Evolutionary conservation across 1,139 yeast genomes (phyloP), one percentile per base, ranked within the genome.

Genomic region (Sugiyamaella paludigena): DNA sequence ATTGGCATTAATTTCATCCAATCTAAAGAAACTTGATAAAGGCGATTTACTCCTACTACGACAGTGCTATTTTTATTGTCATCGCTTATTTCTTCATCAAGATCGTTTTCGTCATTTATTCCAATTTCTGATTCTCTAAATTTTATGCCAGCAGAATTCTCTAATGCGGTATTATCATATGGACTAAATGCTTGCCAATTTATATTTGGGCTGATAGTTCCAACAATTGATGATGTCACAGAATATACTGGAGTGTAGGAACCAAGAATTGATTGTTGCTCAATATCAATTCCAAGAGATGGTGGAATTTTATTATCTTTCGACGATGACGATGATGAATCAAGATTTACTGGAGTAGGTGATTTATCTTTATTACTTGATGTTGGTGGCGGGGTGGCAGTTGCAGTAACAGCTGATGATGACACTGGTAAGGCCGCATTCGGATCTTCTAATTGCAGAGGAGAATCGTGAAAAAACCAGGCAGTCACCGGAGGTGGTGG

Each of bases 171-270:
- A 33, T 35, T 13, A 19, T 71, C 74, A 34, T 60, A 56, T 1
- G 74, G 73, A 19, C 58, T 63, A 58, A 71, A 71, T 2, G 75
- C 71, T 10, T 60, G 57, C 75, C 75, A 71, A 12, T 56, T 53
- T 2, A 59, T 34, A 40, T 52, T 54, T 2, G 71, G 71, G 2
- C 54, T 49, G 1, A 67, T 51, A 2, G 62, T 40, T 7, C 68
- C 67, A 1, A 63, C 57, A 36, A 61, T 59, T 7, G 58, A 48
- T 3, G 56, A 48, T 4, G 53, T 37, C 30, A 48, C 37, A 2
- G 59, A 51, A 45, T 52, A 59, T 36, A 52, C 53, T 3, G 59
- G 58, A 19, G 5, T 19, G 5, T 19, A 19, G 5, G 24, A 19
- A 19, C 24, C 24, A 8, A 9, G 13, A n/a, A 10, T 11, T n/a